A percentile compares a stretch with the other conserved stretches of the same genome.
phyloP scores from a whole-genome alignment of 257 asterid species.

The Galeopsis tetrahit region DNA sequence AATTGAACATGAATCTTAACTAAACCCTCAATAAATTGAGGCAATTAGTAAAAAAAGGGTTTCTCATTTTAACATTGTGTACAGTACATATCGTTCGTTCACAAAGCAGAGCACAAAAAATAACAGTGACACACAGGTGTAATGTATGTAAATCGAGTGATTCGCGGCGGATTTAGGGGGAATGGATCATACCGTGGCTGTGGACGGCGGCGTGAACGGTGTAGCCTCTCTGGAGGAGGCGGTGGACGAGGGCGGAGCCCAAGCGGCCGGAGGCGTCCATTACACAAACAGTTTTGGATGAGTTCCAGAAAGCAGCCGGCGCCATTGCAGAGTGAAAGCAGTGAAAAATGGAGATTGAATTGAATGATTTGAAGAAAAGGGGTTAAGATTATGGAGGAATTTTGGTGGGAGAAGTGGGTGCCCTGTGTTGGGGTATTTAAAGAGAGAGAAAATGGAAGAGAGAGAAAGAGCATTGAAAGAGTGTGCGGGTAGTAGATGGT shows the following conservation, averaged over 20 bases:
- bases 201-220: conserved; percentile 88
- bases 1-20: background rate
- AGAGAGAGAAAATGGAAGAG: conserved; percentile 31
- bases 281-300: conserved; percentile 68
- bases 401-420: conserved; percentile 10
- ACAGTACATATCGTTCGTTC: background rate
- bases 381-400: no score
- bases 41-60: background rate
- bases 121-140: background rate
- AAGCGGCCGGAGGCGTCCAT: conserved; percentile 87
- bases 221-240: conserved; percentile 76
- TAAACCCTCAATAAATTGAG: background rate
- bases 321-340: conserved; percentile 32
- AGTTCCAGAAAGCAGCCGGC: conserved; percentile 43
- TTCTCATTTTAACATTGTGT: background rate
- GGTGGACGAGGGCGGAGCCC: conserved; percentile 74
- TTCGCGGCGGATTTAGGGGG: background rate
- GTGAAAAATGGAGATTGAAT: background rate
- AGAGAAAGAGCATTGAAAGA: conserved; percentile 49
- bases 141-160: background rate
- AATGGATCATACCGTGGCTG: conserved; percentile 46
- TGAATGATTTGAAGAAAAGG: background rate
- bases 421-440: conserved; percentile 35
- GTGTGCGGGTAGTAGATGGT: conserved; percentile 60
- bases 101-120: no score